Conservation (phyloP, 495 filamentous ascomycete species). For the Cladorrhinum samala region DNA sequence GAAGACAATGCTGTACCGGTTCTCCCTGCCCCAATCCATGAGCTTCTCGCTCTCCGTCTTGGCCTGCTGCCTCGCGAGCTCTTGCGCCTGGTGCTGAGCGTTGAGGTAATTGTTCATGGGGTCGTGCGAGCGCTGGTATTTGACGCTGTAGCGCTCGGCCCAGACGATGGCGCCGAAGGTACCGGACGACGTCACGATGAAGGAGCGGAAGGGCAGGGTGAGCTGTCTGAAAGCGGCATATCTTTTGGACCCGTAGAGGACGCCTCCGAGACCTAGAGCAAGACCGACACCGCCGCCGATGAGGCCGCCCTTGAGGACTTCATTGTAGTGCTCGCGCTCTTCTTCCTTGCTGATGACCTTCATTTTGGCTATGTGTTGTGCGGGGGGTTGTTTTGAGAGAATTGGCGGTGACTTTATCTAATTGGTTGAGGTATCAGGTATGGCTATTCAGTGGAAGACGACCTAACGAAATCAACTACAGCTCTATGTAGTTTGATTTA, state of each 20-base stretch:
- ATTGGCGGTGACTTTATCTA: not conserved
- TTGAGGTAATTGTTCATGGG: slow-evolving; percentile 62
- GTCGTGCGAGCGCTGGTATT: slow-evolving; percentile 65
- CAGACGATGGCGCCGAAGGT: slow-evolving; percentile 83
- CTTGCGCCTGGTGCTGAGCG: slow-evolving; percentile 37
- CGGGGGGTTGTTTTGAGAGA: not conserved
- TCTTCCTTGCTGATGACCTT: slow-evolving; percentile 94
- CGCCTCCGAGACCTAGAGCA: slow-evolving; percentile 55
- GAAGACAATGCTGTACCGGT: slow-evolving; percentile 87
- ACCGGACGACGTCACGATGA: slow-evolving; percentile 74
- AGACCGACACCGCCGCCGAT: slow-evolving; percentile 63
- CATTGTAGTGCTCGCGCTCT: slow-evolving; percentile 57
- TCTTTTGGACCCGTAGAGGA: slow-evolving; percentile 53
- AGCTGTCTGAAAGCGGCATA: slow-evolving; percentile 70
- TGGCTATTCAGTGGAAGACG: no score
- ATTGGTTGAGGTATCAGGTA: not conserved
- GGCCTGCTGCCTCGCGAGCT: slow-evolving; percentile 32
- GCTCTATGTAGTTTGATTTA: no score
- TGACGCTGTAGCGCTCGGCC: slow-evolving; percentile 73
- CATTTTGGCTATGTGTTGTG: slow-evolving; percentile 47
- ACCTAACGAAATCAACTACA: no score
- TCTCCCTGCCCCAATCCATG: slow-evolving; percentile 56
- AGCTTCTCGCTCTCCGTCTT: slow-evolving; percentile 45
- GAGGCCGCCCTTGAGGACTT: slow-evolving; percentile 72
- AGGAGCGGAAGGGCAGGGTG: slow-evolving; percentile 81